A percentile compares a stretch with the other conserved stretches of the same genome.
Evolutionary conservation across 169 alveolate genomes (phyloP).

Genomic region (Plasmodium vivax): DNA sequence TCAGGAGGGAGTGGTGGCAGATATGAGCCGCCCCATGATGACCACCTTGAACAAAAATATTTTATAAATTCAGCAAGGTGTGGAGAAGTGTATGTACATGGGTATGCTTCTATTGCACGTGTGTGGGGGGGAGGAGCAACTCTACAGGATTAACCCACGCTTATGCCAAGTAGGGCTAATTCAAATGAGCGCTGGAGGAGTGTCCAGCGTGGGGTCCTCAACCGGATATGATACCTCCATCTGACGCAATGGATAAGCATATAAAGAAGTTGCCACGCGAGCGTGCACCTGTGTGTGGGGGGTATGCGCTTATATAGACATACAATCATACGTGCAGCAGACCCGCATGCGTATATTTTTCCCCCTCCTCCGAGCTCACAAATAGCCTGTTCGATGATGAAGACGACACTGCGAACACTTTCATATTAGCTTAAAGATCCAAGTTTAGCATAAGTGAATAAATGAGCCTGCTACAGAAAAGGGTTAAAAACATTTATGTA

Average conservation of each 20-base stretch:
- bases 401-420: background rate
- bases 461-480: background rate
- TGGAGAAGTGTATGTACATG: background rate
- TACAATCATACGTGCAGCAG: background rate
- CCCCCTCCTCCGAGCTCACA: background rate
- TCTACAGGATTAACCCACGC: background rate
- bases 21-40: conserved; percentile 41
- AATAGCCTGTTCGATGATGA: background rate
- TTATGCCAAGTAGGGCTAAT: background rate
- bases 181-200: background rate
- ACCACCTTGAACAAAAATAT: conserved; percentile 30
- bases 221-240: background rate
- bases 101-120: background rate
- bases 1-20: conserved; percentile 65
- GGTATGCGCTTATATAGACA: background rate
- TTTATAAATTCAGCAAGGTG: background rate
- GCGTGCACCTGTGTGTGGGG: background rate
- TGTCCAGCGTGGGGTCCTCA: background rate
- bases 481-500: background rate
- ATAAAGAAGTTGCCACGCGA: background rate
- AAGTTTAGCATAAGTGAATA: background rate
- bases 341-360: background rate
- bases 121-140: background rate
- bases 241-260: background rate
- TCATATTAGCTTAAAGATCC: background rate